phyloP scores from a whole-genome alignment of 768 basidiomycete genomes.

The Lenzites betulinus region DNA sequence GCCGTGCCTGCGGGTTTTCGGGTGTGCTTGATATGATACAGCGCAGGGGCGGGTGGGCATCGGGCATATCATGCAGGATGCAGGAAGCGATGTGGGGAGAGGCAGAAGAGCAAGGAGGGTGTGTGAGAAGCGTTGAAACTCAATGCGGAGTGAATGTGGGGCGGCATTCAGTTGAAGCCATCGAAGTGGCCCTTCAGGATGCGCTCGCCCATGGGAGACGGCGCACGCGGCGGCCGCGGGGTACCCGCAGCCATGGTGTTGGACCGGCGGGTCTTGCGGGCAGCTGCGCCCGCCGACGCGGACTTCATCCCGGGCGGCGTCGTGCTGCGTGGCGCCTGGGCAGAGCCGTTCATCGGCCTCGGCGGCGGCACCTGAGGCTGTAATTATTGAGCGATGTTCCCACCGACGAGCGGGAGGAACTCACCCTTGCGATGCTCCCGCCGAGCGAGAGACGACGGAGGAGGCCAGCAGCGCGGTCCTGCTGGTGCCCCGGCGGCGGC shows the following conservation, averaged over 20 bases:
- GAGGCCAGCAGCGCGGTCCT: conserved; percentile 70
- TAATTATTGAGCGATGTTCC: too few relatives aligned
- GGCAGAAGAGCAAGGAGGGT: background rate
- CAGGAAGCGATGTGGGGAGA: background rate
- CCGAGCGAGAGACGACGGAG: conserved; percentile 77
- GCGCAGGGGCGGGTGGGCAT: conserved; percentile 1
- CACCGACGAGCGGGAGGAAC: too few relatives aligned
- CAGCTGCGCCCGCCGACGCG: conserved; percentile 1
- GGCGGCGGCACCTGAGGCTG: conserved; percentile 20
- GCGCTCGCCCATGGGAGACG: conserved; percentile 89
- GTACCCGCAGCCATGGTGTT: conserved; percentile 52
- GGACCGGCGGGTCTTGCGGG: conserved; percentile 53
- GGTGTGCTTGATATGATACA: conserved; percentile 6
- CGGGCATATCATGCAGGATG: background rate
- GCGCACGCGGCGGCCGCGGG: conserved; percentile 55
- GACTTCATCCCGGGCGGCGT: conserved; percentile 27
- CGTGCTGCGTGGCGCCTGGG: conserved; percentile 13
- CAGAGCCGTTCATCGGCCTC: conserved; percentile 11
- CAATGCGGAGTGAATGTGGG: background rate
- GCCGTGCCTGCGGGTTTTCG: conserved; percentile 6
- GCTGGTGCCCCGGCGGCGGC: conserved; percentile 41
- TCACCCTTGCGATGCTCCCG: conserved; percentile 56
- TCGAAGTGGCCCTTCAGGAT: conserved; percentile 92
- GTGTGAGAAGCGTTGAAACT: background rate
- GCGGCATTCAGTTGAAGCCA: conserved; percentile 66